Conservation (phyloP, 768 basidiomycete genomes). For the Tulasnella sp. region DNA sequence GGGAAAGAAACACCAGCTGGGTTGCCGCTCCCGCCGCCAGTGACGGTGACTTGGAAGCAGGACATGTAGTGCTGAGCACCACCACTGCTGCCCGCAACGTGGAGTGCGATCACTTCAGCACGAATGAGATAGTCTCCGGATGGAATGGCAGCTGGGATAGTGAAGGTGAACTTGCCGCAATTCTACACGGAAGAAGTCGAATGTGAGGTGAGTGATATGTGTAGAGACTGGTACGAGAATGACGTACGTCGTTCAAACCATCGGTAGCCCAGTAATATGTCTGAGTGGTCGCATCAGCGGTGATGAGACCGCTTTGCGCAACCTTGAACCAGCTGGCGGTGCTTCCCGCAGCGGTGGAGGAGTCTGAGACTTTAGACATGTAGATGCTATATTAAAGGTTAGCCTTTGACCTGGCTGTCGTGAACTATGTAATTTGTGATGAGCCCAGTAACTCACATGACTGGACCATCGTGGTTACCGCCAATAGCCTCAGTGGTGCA, state of each 20-base stretch:
- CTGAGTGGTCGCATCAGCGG: conserved; percentile 45
- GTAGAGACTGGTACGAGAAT: conserved; percentile 34
- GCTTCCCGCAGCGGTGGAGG: conserved; percentile 51
- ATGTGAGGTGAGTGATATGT: no score
- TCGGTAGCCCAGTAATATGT: conserved; percentile 35
- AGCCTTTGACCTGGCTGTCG: conserved; percentile 47
- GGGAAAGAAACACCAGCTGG: conserved; percentile 56
- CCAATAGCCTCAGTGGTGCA: conserved; percentile 57
- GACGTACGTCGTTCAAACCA: conserved; percentile 31
- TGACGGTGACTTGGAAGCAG: conserved; percentile 54
- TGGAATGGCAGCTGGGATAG: conserved; percentile 49
- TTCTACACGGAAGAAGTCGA: conserved; percentile 9
- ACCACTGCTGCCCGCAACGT: conserved; percentile 53
- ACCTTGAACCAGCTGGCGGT: conserved; percentile 57
- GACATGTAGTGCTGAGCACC: conserved; percentile 48
- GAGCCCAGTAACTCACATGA: conserved; percentile 39
- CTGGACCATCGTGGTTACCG: conserved; percentile 56
- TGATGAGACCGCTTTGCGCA: conserved; percentile 54
- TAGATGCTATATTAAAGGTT: not conserved
- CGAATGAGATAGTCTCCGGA: conserved; percentile 56
- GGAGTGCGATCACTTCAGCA: conserved; percentile 53
- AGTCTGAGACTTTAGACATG: conserved; percentile 51
- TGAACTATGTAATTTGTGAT: not conserved
- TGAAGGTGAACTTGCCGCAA: conserved; percentile 50
- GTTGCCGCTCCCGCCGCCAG: conserved; percentile 50